phyloP scores from a whole-genome alignment of 129 eudicot species.

The Flaveria linearis region DNA sequence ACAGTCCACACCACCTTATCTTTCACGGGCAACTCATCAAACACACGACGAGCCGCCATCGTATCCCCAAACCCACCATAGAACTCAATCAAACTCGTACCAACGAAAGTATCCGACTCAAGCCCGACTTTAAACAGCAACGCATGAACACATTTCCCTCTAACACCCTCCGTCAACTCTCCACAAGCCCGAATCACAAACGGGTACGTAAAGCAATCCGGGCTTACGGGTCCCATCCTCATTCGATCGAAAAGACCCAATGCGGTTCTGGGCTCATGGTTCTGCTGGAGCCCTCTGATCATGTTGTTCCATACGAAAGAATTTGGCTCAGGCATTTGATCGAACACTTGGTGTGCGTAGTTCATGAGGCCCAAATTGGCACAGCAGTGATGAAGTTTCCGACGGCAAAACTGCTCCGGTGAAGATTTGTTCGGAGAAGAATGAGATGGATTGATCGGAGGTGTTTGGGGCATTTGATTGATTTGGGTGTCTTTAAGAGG shows the following conservation, averaged over 20 bases:
- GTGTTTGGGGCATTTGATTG: constrained; percentile 30
- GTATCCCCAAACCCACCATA: constrained; percentile 49
- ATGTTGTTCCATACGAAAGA: constrained; percentile 49
- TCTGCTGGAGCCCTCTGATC: constrained; percentile 48
- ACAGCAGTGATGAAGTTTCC: constrained; percentile 47
- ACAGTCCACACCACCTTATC: constrained; percentile 56
- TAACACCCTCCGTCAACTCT: constrained; percentile 38
- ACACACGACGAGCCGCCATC: constrained; percentile 31
- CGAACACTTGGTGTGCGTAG: constrained; percentile 41
- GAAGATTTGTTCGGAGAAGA: constrained; percentile 35
- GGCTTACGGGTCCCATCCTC: constrained; percentile 31
- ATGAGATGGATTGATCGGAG: constrained; percentile 38
- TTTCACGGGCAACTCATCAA: constrained; percentile 51
- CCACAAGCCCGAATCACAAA: constrained; percentile 56
- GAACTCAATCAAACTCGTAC: constrained; percentile 47
- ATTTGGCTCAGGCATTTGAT: constrained; percentile 41
- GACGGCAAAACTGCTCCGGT: constrained; percentile 33
- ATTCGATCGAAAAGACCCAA: constrained; percentile 38
- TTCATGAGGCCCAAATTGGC: constrained; percentile 44
- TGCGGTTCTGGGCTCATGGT: constrained; percentile 29
- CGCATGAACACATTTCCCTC: constrained; percentile 46
- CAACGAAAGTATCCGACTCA: constrained; percentile 39
- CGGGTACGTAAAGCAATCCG: constrained; percentile 52
- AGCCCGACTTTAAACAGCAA: constrained; percentile 45
- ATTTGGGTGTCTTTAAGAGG: constrained; percentile 31